Conservation (phyloP, 2,329 filamentous ascomycete species). For the Penicillium sp. region DNA sequence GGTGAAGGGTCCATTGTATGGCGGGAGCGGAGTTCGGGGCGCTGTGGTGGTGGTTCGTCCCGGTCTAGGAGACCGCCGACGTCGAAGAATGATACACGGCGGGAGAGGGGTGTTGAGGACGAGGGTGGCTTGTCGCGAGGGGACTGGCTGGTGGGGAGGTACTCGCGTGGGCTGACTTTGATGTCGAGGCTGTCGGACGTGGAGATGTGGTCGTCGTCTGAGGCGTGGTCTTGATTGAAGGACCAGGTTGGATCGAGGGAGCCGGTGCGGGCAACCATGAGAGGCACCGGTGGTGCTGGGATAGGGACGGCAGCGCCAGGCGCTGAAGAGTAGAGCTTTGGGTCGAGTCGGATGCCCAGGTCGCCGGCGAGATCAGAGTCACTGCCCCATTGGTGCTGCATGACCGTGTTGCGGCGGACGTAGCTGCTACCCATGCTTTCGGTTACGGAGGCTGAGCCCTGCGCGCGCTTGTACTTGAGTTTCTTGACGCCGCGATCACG, state of each 20-base stretch:
- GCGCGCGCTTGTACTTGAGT: slow-evolving; percentile 66
- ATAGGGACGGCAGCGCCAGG: slow-evolving; percentile 26
- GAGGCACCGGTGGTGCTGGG: slow-evolving; percentile 36
- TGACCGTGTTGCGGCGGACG: slow-evolving; percentile 57
- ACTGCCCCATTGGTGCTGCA: slow-evolving; percentile 76
- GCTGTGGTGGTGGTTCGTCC: slow-evolving; percentile 1
- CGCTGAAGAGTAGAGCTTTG: slow-evolving; percentile 48
- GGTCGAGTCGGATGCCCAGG: slow-evolving; percentile 68
- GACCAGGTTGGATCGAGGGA: slow-evolving; percentile 38
- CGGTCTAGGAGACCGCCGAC: slow-evolving; percentile 73
- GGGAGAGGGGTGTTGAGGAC: slow-evolving; percentile 45
- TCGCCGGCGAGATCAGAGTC: slow-evolving; percentile 87
- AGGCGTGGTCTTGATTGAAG: slow-evolving; percentile 26
- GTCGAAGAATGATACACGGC: slow-evolving; percentile 78
- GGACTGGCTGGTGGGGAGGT: slow-evolving; percentile 34
- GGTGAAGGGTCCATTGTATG: slow-evolving; percentile 7
- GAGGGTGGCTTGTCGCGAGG: slow-evolving; percentile 37
- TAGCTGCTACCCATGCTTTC: slow-evolving; percentile 48
- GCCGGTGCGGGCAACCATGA: slow-evolving; percentile 29
- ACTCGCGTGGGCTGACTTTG: slow-evolving; percentile 39
- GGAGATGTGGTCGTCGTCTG: slow-evolving; percentile 34
- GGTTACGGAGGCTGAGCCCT: slow-evolving; percentile 49
- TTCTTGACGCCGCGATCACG: slow-evolving; percentile 90
- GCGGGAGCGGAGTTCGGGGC: slow-evolving; percentile 7
- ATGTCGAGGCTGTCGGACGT: slow-evolving; percentile 35